Conservation (phyloP, 306 rosid genomes). For the Inga leiocalycina region DNA sequence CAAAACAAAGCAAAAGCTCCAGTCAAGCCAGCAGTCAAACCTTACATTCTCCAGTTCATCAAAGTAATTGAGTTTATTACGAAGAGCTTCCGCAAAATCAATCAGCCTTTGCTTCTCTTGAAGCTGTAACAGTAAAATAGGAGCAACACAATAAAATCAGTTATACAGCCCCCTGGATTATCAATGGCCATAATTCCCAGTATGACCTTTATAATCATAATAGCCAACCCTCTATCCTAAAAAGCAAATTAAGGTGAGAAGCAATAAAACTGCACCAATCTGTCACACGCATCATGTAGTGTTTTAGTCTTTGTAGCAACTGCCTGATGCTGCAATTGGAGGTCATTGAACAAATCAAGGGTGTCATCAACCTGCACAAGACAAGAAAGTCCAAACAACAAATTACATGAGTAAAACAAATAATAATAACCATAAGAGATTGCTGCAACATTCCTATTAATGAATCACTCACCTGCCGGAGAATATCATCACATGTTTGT, state of each 20-base stretch:
- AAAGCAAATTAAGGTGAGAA: slow-evolving; percentile 7
- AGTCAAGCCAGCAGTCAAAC: slow-evolving; percentile 86
- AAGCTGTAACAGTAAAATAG: slow-evolving; percentile 56
- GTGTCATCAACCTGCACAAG: slow-evolving; percentile 87
- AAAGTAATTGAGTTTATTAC: slow-evolving; percentile 92
- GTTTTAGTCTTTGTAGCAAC: slow-evolving; percentile 98
- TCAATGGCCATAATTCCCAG: slow-evolving; percentile 16
- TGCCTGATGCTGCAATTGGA: slow-evolving; percentile 93
- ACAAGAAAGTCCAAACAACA: slow-evolving; percentile 29
- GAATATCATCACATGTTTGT: slow-evolving; percentile 90
- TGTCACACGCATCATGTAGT: slow-evolving; percentile 95
- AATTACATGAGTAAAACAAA: slow-evolving; percentile 16
- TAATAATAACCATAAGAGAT: not conserved
- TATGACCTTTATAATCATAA: slow-evolving; percentile 4
- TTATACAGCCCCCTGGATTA: not conserved
- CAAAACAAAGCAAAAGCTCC: slow-evolving; percentile 43
- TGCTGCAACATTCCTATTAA: not conserved
- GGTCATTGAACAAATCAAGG: slow-evolving; percentile 72
- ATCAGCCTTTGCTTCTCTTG: slow-evolving; percentile 89
- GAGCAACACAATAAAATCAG: slow-evolving; percentile 16
- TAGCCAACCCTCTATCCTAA: slow-evolving; percentile 2
- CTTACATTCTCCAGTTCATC: slow-evolving; percentile 99
- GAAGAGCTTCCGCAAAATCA: slow-evolving; percentile 94
- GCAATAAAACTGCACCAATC: slow-evolving; percentile 63
- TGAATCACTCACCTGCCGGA: slow-evolving; percentile 60